These are phyloP conservation scores for Ganoderma boninense DNA, from an alignment of 1,284 basidiomycete genomes.

Conservation along the genomic window DNA sequence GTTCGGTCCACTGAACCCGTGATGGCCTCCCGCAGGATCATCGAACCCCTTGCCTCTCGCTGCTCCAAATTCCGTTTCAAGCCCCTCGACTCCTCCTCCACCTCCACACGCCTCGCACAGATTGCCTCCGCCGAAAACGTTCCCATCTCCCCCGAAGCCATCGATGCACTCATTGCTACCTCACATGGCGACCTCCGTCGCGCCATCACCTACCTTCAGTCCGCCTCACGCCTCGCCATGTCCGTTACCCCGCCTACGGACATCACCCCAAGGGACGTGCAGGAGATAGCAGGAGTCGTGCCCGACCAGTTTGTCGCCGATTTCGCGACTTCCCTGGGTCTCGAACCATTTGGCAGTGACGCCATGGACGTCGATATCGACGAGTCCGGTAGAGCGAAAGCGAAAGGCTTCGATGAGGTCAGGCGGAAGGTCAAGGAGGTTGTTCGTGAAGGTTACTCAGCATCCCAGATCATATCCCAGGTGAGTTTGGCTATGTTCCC, in stretches of 20 bases:
- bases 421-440: conserved; percentile 78
- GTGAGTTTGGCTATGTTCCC: conserved; percentile 50
- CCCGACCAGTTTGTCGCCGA: conserved; percentile 78
- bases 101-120: conserved; percentile 79
- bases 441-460: conserved; percentile 92
- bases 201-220: conserved; percentile 99
- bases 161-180: conserved; percentile 79
- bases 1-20: too few species aligned
- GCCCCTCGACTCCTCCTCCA: conserved; percentile 84
- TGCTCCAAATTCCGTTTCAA: conserved; percentile 99
- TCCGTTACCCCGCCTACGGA: conserved; percentile 75
- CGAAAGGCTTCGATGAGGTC: conserved; percentile 74
- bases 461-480: conserved; percentile 90
- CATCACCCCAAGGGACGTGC: conserved; percentile 82
- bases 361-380: conserved; percentile 64
- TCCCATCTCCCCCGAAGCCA: conserved; percentile 58
- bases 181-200: conserved; percentile 96
- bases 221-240: conserved; percentile 86
- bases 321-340: conserved; percentile 80
- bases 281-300: conserved; percentile 98
- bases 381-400: conserved; percentile 41
- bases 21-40: conserved; percentile 77
- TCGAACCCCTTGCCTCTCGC: conserved; percentile 97
- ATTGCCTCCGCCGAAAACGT: conserved; percentile 79
- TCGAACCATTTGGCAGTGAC: conserved; percentile 61